These are phyloP conservation scores for Nicotiana obtusifolia DNA, from an alignment of 257 asterid genomes.

Conservation along the genomic window DNA sequence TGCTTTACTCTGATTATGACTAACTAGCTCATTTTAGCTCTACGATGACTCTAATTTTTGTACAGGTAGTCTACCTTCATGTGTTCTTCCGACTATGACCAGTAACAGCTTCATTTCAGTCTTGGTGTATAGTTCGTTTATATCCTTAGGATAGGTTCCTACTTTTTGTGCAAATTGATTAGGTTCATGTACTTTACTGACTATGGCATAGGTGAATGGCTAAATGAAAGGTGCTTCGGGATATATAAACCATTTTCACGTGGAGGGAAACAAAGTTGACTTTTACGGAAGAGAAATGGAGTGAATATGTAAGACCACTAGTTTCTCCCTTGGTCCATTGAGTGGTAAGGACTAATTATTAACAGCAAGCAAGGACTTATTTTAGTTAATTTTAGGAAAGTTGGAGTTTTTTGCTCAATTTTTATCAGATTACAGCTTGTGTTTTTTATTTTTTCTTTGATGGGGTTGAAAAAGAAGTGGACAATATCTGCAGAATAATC, in stretches of 20 bases:
- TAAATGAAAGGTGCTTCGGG: no score
- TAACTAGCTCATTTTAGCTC: background rate
- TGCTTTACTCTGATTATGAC: background rate
- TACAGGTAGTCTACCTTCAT: background rate
- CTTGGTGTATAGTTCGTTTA: background rate
- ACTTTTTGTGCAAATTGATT: background rate
- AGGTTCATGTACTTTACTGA: no score
- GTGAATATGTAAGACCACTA: background rate
- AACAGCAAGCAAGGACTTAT: background rate
- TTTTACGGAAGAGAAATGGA: no score
- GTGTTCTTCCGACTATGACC: background rate
- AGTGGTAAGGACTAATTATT: background rate
- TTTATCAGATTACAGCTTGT: background rate
- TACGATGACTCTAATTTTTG: background rate
- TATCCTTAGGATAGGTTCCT: background rate
- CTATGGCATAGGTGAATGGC: no score
- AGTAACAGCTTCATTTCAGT: background rate
- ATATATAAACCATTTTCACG: no score
- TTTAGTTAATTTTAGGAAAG: background rate
- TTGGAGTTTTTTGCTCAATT: background rate
- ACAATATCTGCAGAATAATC: background rate
- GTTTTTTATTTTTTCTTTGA: background rate
- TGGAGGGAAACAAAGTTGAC: no score
- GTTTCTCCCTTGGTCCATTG: background rate
- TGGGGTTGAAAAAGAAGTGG: background rate